Percentiles rank a stretch among this genome's conserved stretches.
These are phyloP conservation scores for Zoysia pacifica DNA, from an alignment of 176 grass and related monocot genomes.

Conservation along the genomic window DNA sequence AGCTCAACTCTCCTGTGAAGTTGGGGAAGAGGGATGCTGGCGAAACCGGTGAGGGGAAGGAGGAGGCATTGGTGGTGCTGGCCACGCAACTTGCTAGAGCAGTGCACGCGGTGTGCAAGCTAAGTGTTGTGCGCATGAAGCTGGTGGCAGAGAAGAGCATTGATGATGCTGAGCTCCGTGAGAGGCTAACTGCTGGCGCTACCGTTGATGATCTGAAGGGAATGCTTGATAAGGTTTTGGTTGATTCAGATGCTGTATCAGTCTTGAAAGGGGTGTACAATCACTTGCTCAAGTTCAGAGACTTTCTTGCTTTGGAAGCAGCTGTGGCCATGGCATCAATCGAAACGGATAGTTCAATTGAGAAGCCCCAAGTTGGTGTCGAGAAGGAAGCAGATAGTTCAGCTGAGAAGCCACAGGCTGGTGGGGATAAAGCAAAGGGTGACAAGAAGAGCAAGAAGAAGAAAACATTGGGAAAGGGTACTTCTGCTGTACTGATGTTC, in stretches of 20 bases:
- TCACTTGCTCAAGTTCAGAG: conserved; percentile 74
- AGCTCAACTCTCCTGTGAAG: conserved; percentile 79
- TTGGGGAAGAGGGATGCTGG: conserved; percentile 55
- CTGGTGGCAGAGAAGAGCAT: conserved; percentile 51
- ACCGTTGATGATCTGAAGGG: conserved; percentile 44
- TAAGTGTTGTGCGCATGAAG: conserved; percentile 54
- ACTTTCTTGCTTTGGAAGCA: conserved; percentile 87
- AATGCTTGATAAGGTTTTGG: conserved; percentile 44
- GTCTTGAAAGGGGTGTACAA: conserved; percentile 56
- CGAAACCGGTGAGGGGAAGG: conserved; percentile 56
- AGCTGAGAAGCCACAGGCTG: conserved; percentile 58
- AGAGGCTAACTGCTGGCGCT: conserved; percentile 39
- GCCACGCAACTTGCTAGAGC: conserved; percentile 60
- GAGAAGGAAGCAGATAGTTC: conserved; percentile 60
- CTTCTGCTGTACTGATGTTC: conserved; percentile 62
- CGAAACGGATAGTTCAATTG: conserved; percentile 80
- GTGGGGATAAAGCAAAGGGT: conserved; percentile 56
- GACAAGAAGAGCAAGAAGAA: conserved; percentile 92
- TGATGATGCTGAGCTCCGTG: conserved; percentile 50
- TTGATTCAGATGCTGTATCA: conserved; percentile 48
- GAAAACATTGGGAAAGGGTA: conserved; percentile 90
- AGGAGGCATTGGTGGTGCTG: conserved; percentile 62
- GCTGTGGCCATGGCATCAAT: conserved; percentile 69
- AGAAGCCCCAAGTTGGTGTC: conserved; percentile 56
- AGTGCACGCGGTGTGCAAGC: conserved; percentile 63